Evolutionary conservation across 139 green algal genomes (phyloP).

Genomic region (Micractinium conductrix): DNA sequence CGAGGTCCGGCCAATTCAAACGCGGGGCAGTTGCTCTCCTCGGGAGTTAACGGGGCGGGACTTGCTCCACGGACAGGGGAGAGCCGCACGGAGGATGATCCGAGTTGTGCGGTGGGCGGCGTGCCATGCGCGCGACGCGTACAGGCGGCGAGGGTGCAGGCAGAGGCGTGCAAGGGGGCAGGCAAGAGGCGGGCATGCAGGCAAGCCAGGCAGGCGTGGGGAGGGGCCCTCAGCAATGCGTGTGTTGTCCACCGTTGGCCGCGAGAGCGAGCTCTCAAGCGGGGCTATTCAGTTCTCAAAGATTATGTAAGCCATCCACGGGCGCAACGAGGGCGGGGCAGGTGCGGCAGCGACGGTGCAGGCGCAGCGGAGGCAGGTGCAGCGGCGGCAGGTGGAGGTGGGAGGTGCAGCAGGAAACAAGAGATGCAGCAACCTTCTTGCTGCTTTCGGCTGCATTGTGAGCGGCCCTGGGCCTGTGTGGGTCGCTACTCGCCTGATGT

Average conservation of each 20-base stretch:
- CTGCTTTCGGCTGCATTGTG: no score
- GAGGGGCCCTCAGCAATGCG: conserved; percentile 43
- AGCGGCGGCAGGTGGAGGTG: neutral
- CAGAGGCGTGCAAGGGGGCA: neutral
- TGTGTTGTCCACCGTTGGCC: conserved; percentile 41
- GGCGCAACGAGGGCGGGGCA: no score
- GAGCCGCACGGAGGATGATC: conserved; percentile 51
- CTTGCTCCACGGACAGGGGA: conserved; percentile 14
- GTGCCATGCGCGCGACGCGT: neutral
- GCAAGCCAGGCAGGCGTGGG: neutral
- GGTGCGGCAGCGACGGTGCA: neutral
- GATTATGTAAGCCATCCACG: conserved; percentile 53
- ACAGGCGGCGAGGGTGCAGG: neutral
- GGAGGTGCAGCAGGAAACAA: no score
- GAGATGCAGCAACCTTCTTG: no score
- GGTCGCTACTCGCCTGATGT: no score
- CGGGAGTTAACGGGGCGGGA: conserved; percentile 36
- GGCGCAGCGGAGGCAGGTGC: neutral
- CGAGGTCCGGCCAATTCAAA: conserved; percentile 23
- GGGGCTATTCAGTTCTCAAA: conserved; percentile 64
- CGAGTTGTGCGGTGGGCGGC: conserved; percentile 29
- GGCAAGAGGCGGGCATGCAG: neutral
- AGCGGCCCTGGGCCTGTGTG: no score
- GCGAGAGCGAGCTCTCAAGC: no score
- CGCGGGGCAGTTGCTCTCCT: conserved; percentile 34